Evolutionary conservation across 495 filamentous ascomycete species (phyloP).

Genomic region (Cladorrhinum samala): DNA sequence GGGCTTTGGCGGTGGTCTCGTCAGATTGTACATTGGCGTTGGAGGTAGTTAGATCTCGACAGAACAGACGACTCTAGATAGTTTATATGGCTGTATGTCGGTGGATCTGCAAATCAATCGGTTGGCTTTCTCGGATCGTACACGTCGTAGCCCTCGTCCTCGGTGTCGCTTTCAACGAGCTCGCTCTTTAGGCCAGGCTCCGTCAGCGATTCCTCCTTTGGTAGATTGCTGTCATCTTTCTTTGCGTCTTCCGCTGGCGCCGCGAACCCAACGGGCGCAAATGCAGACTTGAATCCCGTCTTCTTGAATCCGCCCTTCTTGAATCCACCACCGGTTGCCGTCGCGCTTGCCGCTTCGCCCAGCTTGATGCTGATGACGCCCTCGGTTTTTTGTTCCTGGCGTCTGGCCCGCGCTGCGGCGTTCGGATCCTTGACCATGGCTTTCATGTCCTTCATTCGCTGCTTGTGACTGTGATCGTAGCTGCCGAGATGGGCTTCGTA

Average conservation of each 20-base stretch:
- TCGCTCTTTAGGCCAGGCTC: slow-evolving; percentile 12
- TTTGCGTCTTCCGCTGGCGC: background rate
- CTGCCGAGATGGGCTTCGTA: slow-evolving; percentile 63
- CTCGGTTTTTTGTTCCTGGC: slow-evolving; percentile 66
- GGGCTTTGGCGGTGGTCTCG: too few relatives aligned
- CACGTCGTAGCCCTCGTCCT: slow-evolving; percentile 52
- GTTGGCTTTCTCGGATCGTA: slow-evolving; percentile 51
- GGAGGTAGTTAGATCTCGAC: too few relatives aligned
- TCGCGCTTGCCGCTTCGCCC: slow-evolving; percentile 27
- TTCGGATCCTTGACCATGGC: slow-evolving; percentile 55
- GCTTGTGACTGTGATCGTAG: slow-evolving; percentile 66
- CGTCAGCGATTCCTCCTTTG: too few relatives aligned
- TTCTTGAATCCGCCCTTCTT: slow-evolving; percentile 52
- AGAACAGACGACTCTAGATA: too few relatives aligned
- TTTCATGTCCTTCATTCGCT: slow-evolving; percentile 62
- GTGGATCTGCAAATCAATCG: slow-evolving; percentile 39
- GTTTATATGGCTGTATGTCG: too few relatives aligned
- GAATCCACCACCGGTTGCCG: slow-evolving; percentile 36
- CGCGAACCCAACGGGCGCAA: slow-evolving; percentile 34
- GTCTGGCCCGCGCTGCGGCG: slow-evolving; percentile 55
- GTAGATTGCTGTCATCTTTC: slow-evolving; percentile 10
- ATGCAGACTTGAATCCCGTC: slow-evolving; percentile 47
- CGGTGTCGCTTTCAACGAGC: slow-evolving; percentile 50
- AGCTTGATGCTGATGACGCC: slow-evolving; percentile 55
- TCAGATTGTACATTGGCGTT: too few relatives aligned